These are phyloP conservation scores for Cardamine resedifolia DNA, from an alignment of 345 rosid genomes.

Conservation along the genomic window DNA sequence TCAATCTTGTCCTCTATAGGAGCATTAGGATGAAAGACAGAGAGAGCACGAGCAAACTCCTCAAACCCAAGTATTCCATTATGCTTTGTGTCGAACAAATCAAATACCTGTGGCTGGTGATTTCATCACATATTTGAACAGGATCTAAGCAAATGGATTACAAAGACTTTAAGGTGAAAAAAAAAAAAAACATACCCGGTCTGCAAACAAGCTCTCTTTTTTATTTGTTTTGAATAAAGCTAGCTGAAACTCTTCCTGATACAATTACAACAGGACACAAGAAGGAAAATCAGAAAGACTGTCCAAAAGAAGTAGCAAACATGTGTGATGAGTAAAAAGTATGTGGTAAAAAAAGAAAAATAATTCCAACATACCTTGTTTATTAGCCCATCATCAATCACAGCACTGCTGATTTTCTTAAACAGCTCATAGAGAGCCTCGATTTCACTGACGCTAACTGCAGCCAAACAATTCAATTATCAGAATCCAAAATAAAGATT, in stretches of 20 bases:
- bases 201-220: constrained; percentile 73
- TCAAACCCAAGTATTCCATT: constrained; percentile 84
- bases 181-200: constrained; percentile 43
- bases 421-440: constrained; percentile 91
- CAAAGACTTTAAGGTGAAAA: neutral
- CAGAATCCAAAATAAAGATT: constrained; percentile 10
- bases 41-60: constrained; percentile 83
- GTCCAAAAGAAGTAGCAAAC: constrained; percentile 6
- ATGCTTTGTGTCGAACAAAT: constrained; percentile 82
- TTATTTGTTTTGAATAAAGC: constrained; percentile 69
- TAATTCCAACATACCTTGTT: constrained; percentile 60
- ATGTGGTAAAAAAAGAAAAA: neutral
- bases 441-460: constrained; percentile 94
- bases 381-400: constrained; percentile 90
- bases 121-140: neutral
- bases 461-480: constrained; percentile 15
- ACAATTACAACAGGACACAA: neutral
- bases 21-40: constrained; percentile 89
- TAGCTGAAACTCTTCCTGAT: constrained; percentile 70
- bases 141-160: neutral
- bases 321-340: neutral
- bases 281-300: neutral
- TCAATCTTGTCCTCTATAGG: constrained; percentile 82
- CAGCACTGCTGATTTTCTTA: constrained; percentile 96
- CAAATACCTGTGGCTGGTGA: constrained; percentile 65